Evolutionary conservation across 768 basidiomycete species (phyloP), one percentile per base, ranked within the genome.

Genomic region (Boletus reticulatus): DNA sequence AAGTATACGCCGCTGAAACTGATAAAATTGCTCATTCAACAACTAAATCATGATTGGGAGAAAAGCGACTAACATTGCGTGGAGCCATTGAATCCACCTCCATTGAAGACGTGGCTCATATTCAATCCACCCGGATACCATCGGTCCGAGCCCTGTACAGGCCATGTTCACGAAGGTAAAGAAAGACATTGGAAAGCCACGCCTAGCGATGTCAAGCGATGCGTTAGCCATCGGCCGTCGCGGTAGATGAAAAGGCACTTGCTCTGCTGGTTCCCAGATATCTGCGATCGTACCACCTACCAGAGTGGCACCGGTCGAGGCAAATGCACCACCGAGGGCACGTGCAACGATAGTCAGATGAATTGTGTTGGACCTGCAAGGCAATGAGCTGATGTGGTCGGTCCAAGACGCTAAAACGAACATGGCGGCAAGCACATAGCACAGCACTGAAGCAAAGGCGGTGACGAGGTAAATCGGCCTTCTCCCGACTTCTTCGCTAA

Each of bases 1-100:
- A 85, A 58, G 52, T 83, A 84, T 0, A 73, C 67, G 1, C 76
- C 84, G 20, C 78, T 79, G 29, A 83, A 67, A 55, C 88, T 87
- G 43, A 19, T 11, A 11, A 31, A 5, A 3, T n/a, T 60, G 38
- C 9, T 29, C 29, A 29, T 29, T 29, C 29, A 29, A 29, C 29
- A 29, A 29, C 8, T 29, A n/a, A 5, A 46, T 31, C 37, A 37
- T 29, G 36, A 42, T 10, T 13, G n/a, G 52, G 50, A 53, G 47
- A 48, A 48, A 57, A 20, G n/a, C n/a, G 36, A 65, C 59, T 32
- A 24, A 82, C 85, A 87, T 89, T 62, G 84, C 74, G 56, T 85
- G 83, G 13, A 90, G 78, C 89, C 89, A 92, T 64, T 89, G 83
- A 22, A 93, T 89, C 88, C 89, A 92, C 22, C 88, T 76, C 88